Conservation (phyloP, 2,329 filamentous ascomycete species). For the Neopestalotiopsis rosae region DNA sequence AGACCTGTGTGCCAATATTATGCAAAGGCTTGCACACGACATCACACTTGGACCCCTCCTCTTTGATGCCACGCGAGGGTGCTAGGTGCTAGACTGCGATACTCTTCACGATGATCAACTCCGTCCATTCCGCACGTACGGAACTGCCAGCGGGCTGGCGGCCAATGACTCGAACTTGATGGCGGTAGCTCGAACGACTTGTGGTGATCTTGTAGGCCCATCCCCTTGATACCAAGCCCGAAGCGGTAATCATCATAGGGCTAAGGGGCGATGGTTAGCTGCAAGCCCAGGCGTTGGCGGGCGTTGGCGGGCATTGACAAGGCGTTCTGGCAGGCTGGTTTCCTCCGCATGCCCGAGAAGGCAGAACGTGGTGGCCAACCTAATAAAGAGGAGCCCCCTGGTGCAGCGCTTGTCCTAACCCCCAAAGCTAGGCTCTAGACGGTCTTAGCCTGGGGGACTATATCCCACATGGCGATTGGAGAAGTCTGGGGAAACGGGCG, state of each 20-base stretch:
- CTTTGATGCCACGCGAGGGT: not conserved
- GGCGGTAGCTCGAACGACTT: not conserved
- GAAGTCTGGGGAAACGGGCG: slow-evolving; percentile 6
- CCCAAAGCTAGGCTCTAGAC: not conserved
- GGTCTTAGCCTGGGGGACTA: not conserved
- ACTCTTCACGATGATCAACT: not conserved
- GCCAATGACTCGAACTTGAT: not conserved
- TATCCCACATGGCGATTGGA: slow-evolving; percentile 5
- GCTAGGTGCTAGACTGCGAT: not conserved
- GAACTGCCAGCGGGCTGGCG: not conserved
- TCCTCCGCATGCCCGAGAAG: slow-evolving; percentile 11
- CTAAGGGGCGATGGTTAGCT: not conserved
- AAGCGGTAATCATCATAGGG: not conserved
- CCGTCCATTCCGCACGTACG: not conserved
- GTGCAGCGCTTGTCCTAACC: not conserved
- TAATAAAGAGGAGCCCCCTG: not conserved
- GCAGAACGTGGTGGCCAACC: no score
- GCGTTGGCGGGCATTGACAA: not conserved
- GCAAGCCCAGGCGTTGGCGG: not conserved
- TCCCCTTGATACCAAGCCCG: not conserved
- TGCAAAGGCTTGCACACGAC: not conserved
- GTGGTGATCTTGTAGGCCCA: slow-evolving; percentile 1
- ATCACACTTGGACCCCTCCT: not conserved
- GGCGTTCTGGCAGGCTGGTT: not conserved
- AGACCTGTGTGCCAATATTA: not conserved